Conservation (phyloP, 1,284 basidiomycete species). For the Apiotrichum gracile region DNA sequence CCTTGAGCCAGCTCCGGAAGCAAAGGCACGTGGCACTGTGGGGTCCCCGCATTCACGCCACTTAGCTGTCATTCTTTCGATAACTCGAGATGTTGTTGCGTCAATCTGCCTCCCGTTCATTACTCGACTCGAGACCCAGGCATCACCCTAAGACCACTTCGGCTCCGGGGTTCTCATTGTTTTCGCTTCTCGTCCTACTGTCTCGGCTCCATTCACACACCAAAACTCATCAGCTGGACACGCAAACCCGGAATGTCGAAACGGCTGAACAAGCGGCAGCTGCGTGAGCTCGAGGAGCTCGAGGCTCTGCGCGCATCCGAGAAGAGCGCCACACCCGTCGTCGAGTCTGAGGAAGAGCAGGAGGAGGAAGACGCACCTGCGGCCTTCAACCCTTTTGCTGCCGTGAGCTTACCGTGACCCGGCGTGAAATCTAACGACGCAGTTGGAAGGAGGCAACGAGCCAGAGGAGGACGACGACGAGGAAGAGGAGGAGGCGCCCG, state of each 20-base stretch:
- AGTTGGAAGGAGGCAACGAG: slow-evolving; percentile 18
- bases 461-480: slow-evolving; percentile 26
- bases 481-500: slow-evolving; percentile 22
- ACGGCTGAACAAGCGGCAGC: slow-evolving; percentile 68
- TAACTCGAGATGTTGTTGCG: too few relatives aligned
- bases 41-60: too few relatives aligned
- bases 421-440: background rate
- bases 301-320: slow-evolving; percentile 33
- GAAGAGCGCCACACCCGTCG: slow-evolving; percentile 25
- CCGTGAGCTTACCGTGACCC: slow-evolving; percentile 44
- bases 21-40: too few relatives aligned
- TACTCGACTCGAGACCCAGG: too few relatives aligned
- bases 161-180: too few relatives aligned
- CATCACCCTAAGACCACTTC: too few relatives aligned
- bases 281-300: slow-evolving; percentile 71
- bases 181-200: background rate
- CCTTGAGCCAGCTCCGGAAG: too few relatives aligned
- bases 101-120: too few relatives aligned
- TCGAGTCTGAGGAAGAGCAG: slow-evolving; percentile 10
- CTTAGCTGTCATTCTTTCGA: too few relatives aligned
- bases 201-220: background rate
- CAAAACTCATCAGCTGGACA: background rate
- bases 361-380: slow-evolving; percentile 13
- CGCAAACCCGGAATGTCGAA: slow-evolving; percentile 41
- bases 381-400: slow-evolving; percentile 52